Evolutionary conservation across 257 asterid species (phyloP).

Genomic region (Nicotiana undulata): DNA sequence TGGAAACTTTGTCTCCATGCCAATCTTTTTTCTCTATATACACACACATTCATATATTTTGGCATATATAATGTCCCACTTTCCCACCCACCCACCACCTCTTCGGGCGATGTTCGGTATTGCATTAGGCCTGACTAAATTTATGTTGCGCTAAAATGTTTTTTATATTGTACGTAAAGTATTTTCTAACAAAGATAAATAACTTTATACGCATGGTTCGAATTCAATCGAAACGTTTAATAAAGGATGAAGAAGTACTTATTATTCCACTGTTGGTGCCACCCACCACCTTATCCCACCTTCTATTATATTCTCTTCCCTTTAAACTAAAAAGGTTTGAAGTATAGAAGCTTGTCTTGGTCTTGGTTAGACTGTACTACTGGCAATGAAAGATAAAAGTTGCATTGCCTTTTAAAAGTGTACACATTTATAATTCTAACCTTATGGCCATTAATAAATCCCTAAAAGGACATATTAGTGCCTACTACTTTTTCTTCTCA

Average conservation of each 20-base stretch:
- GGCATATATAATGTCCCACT: background rate
- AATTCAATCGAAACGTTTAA: too few relatives aligned
- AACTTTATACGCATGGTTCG: too few relatives aligned
- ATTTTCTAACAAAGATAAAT: fast-evolving
- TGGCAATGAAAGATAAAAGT: conserved; percentile 42
- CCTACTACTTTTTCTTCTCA: conserved; percentile 17
- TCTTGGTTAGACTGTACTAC: conserved; percentile 29
- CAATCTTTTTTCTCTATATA: background rate
- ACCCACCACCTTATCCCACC: background rate
- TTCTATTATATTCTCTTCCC: background rate
- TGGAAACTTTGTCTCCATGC: conserved; percentile 91
- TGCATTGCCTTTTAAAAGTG: conserved; percentile 49
- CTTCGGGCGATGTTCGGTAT: too few relatives aligned
- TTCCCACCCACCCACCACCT: background rate
- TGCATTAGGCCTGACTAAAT: too few relatives aligned
- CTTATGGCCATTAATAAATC: conserved; percentile 30
- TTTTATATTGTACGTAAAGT: fast-evolving
- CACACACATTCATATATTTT: background rate
- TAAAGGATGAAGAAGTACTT: too few relatives aligned
- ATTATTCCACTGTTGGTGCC: background rate
- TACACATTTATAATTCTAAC: conserved; percentile 22
- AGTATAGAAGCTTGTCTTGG: conserved; percentile 46
- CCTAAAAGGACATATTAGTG: conserved; percentile 37
- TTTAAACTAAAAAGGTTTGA: conserved; percentile 9
- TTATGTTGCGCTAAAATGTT: too few relatives aligned